Conservation (phyloP, 202 grass and related monocot genomes). For the Zizania palustris region DNA sequence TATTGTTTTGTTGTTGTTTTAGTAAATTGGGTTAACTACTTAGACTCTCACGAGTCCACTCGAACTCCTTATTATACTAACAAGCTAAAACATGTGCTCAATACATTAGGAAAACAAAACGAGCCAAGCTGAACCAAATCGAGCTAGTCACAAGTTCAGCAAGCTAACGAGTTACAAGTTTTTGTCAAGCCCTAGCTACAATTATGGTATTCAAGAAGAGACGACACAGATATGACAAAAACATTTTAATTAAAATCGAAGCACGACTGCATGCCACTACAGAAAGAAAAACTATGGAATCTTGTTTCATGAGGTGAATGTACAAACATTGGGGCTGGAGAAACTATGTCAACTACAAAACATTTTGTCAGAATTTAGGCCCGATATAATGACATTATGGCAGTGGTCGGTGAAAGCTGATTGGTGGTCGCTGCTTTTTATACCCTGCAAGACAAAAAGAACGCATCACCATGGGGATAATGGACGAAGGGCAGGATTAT, state of each 20-base stretch:
- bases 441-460: slow-evolving; percentile 45
- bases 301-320: slow-evolving; percentile 46
- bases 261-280: slow-evolving; percentile 20
- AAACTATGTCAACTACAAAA: slow-evolving; percentile 49
- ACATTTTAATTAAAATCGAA: slow-evolving; percentile 14
- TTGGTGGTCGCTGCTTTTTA: slow-evolving; percentile 34
- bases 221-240: slow-evolving; percentile 23
- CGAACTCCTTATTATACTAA: too few species aligned
- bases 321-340: slow-evolving; percentile 42
- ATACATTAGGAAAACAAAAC: too few species aligned
- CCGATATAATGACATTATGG: neutral
- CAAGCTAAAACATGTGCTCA: too few species aligned
- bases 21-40: too few species aligned
- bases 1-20: too few species aligned
- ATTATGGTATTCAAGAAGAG: slow-evolving; percentile 17
- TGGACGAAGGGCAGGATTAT: neutral
- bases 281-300: slow-evolving; percentile 11
- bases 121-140: too few species aligned
- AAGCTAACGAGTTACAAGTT: too few species aligned
- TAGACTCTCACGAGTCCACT: too few species aligned
- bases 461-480: neutral
- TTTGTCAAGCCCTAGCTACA: too few species aligned
- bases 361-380: slow-evolving; percentile 20
- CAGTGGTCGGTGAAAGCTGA: neutral
- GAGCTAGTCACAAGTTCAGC: too few species aligned